Evolutionary conservation across 805 yeast species (phyloP), one percentile per base, ranked within the genome.

Genomic region (Metschnikowia borealis): DNA sequence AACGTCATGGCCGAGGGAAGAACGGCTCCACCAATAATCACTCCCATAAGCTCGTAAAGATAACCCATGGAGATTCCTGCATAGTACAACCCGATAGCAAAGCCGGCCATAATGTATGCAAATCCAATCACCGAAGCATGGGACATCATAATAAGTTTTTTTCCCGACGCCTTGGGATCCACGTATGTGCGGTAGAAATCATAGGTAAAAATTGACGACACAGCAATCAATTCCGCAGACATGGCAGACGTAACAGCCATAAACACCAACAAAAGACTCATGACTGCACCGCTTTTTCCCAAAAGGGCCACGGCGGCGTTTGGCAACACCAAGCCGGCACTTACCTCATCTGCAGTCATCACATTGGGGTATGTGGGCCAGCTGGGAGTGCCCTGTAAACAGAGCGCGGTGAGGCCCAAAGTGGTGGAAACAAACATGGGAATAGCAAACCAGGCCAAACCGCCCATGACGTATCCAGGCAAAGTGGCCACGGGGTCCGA

Each of bases 191-290:
- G 82, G 80, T 85, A 90, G 54, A 90, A 75, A 69, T 90, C 97
- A 60, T 88, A 90, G 40, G 96, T 87, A 73, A 83, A 80, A 53
- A 90, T 81, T 2, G 96, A 85, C 3, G 96, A 86, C 17, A 88
- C 91, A 2, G 96, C 86, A 63, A 90, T 87, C 61, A 90, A 79
- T 68, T 90, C 96, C 36, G 96, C 92, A 32, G 96, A 87, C 79
- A 88, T 82, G 23, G 97, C 96, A 44, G 95, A 86, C 0, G 97
- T 90, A 39, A 87, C 92, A 23, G 97, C 96, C 91, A 89, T 87
- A 68, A 90, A 90, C 10, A 89, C 80, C 74, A 90, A 70, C 33
- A 90, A 66, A 55, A 90, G 75, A 8, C 90, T 79, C 34, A 91
- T 91, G 44, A 82, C 91, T 4, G 95, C 96, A 54, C 97, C 97